A percentile compares a stretch with the other conserved stretches of the same genome.
These are phyloP conservation scores for Darksidea phi DNA, from an alignment of 495 filamentous ascomycete genomes.

Conservation along the genomic window DNA sequence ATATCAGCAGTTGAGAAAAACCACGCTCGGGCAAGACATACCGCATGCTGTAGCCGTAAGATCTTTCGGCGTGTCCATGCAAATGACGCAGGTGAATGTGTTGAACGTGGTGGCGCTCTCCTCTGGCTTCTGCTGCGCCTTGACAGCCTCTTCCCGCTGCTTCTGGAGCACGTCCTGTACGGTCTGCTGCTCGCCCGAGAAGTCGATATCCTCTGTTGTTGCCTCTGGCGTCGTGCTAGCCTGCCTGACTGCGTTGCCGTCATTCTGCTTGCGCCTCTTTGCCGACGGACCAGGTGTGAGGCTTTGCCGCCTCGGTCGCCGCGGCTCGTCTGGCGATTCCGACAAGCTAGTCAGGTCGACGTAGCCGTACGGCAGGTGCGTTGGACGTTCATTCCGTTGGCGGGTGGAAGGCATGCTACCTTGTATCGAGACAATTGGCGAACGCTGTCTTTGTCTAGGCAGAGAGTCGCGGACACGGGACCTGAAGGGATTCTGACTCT, in stretches of 20 bases:
- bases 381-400: background rate
- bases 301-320: background rate
- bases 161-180: constrained; percentile 52
- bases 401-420: background rate
- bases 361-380: constrained; percentile 34
- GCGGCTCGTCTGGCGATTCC: constrained; percentile 28
- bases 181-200: constrained; percentile 51
- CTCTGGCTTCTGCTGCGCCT: constrained; percentile 51
- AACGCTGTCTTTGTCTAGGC: background rate
- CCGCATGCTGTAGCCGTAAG: constrained; percentile 80
- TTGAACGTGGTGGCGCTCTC: constrained; percentile 57
- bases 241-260: background rate
- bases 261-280: constrained; percentile 42
- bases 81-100: constrained; percentile 73
- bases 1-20: constrained; percentile 6
- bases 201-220: constrained; percentile 49
- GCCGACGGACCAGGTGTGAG: constrained; percentile 30
- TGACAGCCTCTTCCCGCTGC: constrained; percentile 51
- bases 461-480: constrained; percentile 4
- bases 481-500: constrained; percentile 2
- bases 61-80: constrained; percentile 73
- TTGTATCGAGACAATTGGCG: background rate
- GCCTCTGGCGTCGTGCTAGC: constrained; percentile 20
- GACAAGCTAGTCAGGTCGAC: constrained; percentile 42
- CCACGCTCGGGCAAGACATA: constrained; percentile 49